phyloP scores from a whole-genome alignment of 2,329 filamentous ascomycete species.

The Passalora sequoiae region DNA sequence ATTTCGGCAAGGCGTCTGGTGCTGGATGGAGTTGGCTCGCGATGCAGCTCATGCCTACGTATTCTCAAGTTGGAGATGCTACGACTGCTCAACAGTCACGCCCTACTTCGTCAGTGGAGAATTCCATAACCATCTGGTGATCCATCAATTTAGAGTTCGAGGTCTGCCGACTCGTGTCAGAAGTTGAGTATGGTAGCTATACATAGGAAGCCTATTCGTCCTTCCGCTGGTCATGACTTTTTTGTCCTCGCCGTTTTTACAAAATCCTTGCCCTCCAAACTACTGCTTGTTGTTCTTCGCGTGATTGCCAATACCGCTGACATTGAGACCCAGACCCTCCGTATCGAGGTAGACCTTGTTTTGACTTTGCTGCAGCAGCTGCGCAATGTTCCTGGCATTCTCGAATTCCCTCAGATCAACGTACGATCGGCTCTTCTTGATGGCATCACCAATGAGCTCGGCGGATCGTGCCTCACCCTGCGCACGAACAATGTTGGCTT shows the following conservation, averaged over 20 bases:
- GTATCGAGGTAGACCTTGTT: conserved; percentile 94
- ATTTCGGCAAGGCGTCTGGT: too few species aligned
- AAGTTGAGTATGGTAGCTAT: neutral
- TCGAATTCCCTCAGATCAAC: conserved; percentile 97
- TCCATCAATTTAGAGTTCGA: too few species aligned
- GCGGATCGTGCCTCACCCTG: conserved; percentile 98
- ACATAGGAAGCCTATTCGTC: neutral
- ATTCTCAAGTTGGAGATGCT: too few species aligned
- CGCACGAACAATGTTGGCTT: conserved; percentile 95
- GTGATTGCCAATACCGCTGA: conserved; percentile 43
- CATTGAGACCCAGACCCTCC: conserved; percentile 85
- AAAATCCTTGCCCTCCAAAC: neutral
- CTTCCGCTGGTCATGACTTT: neutral
- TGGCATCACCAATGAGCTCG: conserved; percentile 95
- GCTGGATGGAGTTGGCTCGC: too few species aligned
- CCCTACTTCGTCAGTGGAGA: too few species aligned
- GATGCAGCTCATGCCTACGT: too few species aligned
- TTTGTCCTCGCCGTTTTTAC: neutral
- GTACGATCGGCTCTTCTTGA: conserved; percentile 98
- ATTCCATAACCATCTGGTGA: too few species aligned
- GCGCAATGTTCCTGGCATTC: conserved; percentile 86
- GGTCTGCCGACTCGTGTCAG: too few species aligned
- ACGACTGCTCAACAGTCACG: too few species aligned
- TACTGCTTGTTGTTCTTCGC: neutral
- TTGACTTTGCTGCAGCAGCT: conserved; percentile 77